These are phyloP conservation scores for Skeletonema costatum DNA, from an alignment of 108 stramenopile genomes.

Conservation along the genomic window DNA sequence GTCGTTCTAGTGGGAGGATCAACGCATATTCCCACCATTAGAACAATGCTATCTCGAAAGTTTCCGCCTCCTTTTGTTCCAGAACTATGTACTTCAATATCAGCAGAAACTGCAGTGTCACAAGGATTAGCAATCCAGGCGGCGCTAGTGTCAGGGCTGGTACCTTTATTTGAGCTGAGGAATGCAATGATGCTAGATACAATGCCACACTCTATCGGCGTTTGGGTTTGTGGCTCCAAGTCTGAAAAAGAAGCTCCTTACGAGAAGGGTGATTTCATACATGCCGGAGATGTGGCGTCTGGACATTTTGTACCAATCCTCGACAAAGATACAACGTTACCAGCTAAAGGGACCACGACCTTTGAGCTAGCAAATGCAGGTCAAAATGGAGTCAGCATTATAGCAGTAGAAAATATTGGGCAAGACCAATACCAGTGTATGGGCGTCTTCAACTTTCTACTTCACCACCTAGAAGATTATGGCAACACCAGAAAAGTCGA, in stretches of 20 bases:
- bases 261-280: slow-evolving; percentile 35
- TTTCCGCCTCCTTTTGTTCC: slow-evolving; percentile 56
- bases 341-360: slow-evolving; percentile 64
- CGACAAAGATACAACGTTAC: slow-evolving; percentile 60
- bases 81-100: slow-evolving; percentile 70
- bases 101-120: slow-evolving; percentile 77
- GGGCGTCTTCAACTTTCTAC: slow-evolving; percentile 71
- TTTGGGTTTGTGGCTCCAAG: slow-evolving; percentile 39
- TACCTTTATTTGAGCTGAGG: slow-evolving; percentile 67
- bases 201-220: slow-evolving; percentile 82
- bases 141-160: slow-evolving; percentile 60
- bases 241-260: slow-evolving; percentile 8
- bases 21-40: slow-evolving; percentile 71
- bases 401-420: slow-evolving; percentile 73
- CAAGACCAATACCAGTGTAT: slow-evolving; percentile 53
- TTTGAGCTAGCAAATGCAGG: slow-evolving; percentile 58
- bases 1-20: slow-evolving; percentile 84
- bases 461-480: slow-evolving; percentile 54
- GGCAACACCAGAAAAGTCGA: slow-evolving; percentile 49
- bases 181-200: slow-evolving; percentile 86
- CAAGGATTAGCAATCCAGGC: slow-evolving; percentile 86
- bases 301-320: slow-evolving; percentile 63
- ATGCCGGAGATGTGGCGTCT: neutral
- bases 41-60: slow-evolving; percentile 60
- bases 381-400: slow-evolving; percentile 74